Evolutionary conservation across 129 eudicot genomes (phyloP), one percentile per base, ranked within the genome.

Genomic region (Dittrichia graveolens): DNA sequence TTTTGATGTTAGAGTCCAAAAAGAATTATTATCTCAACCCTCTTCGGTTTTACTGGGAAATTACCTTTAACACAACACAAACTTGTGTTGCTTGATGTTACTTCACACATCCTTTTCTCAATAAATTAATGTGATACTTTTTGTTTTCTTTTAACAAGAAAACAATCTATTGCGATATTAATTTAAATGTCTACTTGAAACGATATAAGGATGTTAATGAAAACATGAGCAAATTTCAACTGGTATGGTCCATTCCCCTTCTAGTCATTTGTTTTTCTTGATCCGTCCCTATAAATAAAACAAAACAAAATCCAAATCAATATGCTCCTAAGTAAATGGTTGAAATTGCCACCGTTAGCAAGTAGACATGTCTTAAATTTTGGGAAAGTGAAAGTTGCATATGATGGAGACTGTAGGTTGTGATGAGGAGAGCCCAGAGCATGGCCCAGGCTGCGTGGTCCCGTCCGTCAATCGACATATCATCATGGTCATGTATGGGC

Each of bases 381-480:
- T 69, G 74, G 47, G 50, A 50, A 52, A 50, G 11, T 54, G 16
- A 24, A 31, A 69, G 38, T 45, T 50, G 48, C 56, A 42, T 46
- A 38, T 61, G 53, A 53, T 71, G 63, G 4, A 77, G 56, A 44
- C 43, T 66, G 24, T 75, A 94, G 99, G 97, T 91, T 63, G 99
- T 95, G 42, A 90, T 95, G 99, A 88, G 80, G 83, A 84, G 96
- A 78, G 99, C 99, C 56, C 97, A 90, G 59, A 94, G 87, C 80
- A 94, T 94, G 96, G 99, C 97, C 34, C 89, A 83, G 80, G 87
- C 99, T 35, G 99, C 99, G 35, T 86, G 86, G 94, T 67, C 95
- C 24, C 93, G 94, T 15, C 99, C 97, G 4, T 59, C 80, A 41
- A 81, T 90, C 15, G 82, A 62, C 45, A 44, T 90, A 53, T 79